A percentile compares a stretch with the other conserved stretches of the same genome.
These are phyloP conservation scores for Circinella minor DNA, from an alignment of 371 early-diverging fungal species.

Conservation along the genomic window DNA sequence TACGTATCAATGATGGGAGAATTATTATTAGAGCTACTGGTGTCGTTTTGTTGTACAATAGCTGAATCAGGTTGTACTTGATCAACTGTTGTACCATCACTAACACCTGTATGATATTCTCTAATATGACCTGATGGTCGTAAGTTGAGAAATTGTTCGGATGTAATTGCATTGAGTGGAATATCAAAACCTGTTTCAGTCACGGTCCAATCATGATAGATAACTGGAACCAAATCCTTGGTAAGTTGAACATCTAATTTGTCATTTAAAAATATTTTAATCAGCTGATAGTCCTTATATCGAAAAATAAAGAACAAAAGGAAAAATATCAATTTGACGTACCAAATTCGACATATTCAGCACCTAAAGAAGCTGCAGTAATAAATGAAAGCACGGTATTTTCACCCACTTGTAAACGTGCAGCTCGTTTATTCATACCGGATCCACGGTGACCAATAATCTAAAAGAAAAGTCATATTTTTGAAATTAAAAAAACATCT, in stretches of 20 bases:
- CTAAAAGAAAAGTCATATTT: slow-evolving; percentile 21
- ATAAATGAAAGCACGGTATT: slow-evolving; percentile 94
- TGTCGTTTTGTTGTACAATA: no score
- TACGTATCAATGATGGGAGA: background rate
- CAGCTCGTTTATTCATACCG: slow-evolving; percentile 81
- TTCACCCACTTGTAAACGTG: slow-evolving; percentile 84
- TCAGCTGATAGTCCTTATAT: no score
- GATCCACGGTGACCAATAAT: slow-evolving; percentile 96
- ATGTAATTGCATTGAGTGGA: slow-evolving; percentile 75
- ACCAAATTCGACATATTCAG: slow-evolving; percentile 95
- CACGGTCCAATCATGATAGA: slow-evolving; percentile 96
- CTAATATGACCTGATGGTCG: slow-evolving; percentile 53
- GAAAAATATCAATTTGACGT: background rate
- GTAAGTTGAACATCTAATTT: slow-evolving; percentile 91
- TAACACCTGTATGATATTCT: slow-evolving; percentile 55
- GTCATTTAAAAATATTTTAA: no score
- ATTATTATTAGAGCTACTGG: no score
- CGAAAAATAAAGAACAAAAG: background rate
- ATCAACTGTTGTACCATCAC: slow-evolving; percentile 23
- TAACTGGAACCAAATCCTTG: slow-evolving; percentile 87
- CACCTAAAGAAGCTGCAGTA: slow-evolving; percentile 87
- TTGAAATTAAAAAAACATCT: background rate
- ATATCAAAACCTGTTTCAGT: slow-evolving; percentile 87
- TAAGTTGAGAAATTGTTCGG: slow-evolving; percentile 74
- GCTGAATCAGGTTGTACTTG: no score